Conservation (phyloP, 139 green algal genomes). For the Zygnema circumcarinatum region DNA sequence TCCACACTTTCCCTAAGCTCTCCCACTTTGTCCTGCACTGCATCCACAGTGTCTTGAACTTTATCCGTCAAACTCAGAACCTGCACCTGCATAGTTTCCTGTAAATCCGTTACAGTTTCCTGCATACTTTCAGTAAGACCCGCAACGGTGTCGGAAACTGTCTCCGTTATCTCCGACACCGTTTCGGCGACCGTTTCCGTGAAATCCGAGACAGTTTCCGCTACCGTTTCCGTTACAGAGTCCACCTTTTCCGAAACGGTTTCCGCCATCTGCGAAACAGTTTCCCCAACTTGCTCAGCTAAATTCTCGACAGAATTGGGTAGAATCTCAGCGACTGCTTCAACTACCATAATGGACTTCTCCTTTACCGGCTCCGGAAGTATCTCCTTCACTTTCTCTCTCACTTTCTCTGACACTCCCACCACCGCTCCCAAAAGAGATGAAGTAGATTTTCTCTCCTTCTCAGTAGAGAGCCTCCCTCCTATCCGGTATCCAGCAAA, state of each 20-base stretch:
- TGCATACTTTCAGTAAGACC: background rate
- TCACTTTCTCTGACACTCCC: slow-evolving; percentile 18
- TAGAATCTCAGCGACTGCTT: background rate
- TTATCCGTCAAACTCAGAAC: slow-evolving; percentile 10
- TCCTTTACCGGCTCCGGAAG: slow-evolving; percentile 9
- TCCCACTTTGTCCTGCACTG: slow-evolving; percentile 19
- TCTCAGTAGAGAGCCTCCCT: no score
- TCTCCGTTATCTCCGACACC: background rate
- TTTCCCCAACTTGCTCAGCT: slow-evolving; percentile 16
- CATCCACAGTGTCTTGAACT: slow-evolving; percentile 11
- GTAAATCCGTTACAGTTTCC: background rate
- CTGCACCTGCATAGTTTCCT: slow-evolving; percentile 5
- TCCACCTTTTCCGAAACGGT: slow-evolving; percentile 39
- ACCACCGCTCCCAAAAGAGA: no score
- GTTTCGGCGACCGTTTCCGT: slow-evolving; percentile 17
- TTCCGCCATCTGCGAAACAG: background rate
- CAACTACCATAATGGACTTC: slow-evolving; percentile 3
- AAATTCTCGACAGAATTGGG: slow-evolving; percentile 13
- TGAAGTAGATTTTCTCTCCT: no score
- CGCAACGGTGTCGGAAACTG: slow-evolving; percentile 27
- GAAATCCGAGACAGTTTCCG: slow-evolving; percentile 6
- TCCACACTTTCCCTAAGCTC: background rate
- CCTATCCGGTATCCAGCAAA: no score
- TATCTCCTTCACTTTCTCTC: slow-evolving; percentile 27
- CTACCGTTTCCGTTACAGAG: slow-evolving; percentile 17